These are phyloP conservation scores for Hordeum pubiflorum DNA, from an alignment of 202 grass and related monocot genomes.

Conservation along the genomic window DNA sequence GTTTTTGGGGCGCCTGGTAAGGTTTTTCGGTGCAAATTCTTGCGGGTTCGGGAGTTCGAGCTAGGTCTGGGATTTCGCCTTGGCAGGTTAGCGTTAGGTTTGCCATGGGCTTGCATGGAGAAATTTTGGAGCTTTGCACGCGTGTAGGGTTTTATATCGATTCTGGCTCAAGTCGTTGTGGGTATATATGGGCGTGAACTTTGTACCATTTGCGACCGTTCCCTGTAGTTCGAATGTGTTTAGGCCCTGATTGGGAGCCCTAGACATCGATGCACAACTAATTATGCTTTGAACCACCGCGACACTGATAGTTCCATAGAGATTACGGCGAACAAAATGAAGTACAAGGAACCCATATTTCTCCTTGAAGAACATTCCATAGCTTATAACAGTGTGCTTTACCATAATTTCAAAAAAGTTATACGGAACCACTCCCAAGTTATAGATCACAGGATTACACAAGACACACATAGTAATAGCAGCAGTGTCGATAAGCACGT, in stretches of 20 bases:
- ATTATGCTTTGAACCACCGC: neutral
- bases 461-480: neutral
- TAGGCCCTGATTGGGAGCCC: neutral
- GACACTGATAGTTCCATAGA: neutral
- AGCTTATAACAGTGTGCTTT: neutral
- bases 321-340: neutral
- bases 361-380: neutral
- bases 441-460: neutral
- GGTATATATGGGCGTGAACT: neutral
- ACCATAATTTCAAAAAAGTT: neutral
- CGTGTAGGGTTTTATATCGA: neutral
- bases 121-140: neutral
- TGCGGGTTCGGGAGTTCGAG: neutral
- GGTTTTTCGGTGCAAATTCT: constrained; percentile 26
- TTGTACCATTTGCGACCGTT: neutral
- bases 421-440: neutral
- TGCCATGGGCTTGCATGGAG: neutral
- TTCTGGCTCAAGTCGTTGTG: neutral
- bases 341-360: neutral
- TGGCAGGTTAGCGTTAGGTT: neutral
- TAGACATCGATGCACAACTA: neutral
- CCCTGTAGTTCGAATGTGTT: neutral
- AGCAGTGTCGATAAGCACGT: neutral
- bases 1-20: neutral
- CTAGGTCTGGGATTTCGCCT: constrained; percentile 21